A percentile compares a stretch with the other conserved stretches of the same genome.
These are phyloP conservation scores for Alliaria petiolata DNA, from an alignment of 345 rosid species.

Conservation along the genomic window DNA sequence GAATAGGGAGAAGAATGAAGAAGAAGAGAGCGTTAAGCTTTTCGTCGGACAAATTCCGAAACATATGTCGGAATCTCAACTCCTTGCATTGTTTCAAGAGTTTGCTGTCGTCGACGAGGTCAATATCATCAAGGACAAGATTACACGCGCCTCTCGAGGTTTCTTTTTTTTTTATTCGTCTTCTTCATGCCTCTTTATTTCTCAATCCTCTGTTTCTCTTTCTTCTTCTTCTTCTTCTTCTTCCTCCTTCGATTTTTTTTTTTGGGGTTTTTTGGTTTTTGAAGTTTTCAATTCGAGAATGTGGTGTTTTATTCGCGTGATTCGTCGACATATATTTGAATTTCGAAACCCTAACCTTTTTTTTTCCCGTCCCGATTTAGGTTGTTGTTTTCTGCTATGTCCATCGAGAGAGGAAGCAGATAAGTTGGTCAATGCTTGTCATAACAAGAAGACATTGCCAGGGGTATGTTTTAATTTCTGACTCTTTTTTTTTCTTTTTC, in stretches of 20 bases:
- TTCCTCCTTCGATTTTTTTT: background rate
- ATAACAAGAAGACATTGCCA: slow-evolving; percentile 89
- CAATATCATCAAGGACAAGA: slow-evolving; percentile 95
- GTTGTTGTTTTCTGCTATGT: slow-evolving; percentile 91
- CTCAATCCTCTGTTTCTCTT: slow-evolving; percentile 11
- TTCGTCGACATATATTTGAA: slow-evolving; percentile 19
- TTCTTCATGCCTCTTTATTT: background rate
- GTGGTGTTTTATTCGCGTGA: slow-evolving; percentile 22
- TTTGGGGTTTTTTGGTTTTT: background rate
- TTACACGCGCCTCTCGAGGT: slow-evolving; percentile 84
- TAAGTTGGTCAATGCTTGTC: slow-evolving; percentile 88
- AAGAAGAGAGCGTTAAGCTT: slow-evolving; percentile 91
- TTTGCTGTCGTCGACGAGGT: slow-evolving; percentile 92
- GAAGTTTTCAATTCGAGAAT: slow-evolving; percentile 1
- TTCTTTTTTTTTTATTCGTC: background rate
- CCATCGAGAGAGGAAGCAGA: slow-evolving; percentile 98
- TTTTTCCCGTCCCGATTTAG: slow-evolving; percentile 31
- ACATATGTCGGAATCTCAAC: slow-evolving; percentile 91
- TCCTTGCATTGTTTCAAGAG: slow-evolving; percentile 81
- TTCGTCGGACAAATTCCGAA: slow-evolving; percentile 99
- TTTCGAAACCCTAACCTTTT: slow-evolving; percentile 59
- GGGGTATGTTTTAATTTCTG: slow-evolving; percentile 56
- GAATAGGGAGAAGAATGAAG: slow-evolving; percentile 32
- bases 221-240: slow-evolving; percentile 15
- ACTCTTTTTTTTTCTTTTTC: background rate